Evolutionary conservation across 306 rosid genomes (phyloP).

Genomic region (Oxytropis ochrocephala): DNA sequence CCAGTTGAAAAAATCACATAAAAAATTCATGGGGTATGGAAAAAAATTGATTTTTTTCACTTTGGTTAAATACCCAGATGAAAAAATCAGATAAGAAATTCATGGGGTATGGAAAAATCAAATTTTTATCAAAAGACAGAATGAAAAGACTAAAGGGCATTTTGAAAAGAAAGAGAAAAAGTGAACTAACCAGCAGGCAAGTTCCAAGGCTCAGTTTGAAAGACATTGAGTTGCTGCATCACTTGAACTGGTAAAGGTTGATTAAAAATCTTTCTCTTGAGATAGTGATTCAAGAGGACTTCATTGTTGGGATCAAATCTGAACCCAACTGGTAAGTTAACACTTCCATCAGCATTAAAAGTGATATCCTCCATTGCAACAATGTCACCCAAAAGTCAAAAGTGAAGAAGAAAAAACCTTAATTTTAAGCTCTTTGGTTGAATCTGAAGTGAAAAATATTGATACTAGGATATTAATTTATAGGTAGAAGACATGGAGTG

Average conservation of each 20-base stretch:
- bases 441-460: neutral
- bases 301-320: conserved; percentile 1
- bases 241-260: neutral
- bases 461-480: neutral
- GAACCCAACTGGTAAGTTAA: neutral
- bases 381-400: too few species aligned
- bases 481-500: conserved; percentile 2
- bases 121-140: neutral
- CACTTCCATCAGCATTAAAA: neutral
- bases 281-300: neutral
- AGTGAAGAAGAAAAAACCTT: neutral
- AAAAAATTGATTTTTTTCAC: neutral
- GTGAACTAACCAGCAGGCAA: neutral
- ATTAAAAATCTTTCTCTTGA: neutral
- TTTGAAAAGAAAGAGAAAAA: too few species aligned
- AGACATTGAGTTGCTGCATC: neutral
- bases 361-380: neutral
- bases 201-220: conserved; percentile 5
- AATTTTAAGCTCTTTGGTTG: neutral
- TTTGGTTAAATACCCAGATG: neutral
- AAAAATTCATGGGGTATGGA: neutral
- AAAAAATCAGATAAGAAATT: neutral
- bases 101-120: neutral
- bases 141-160: neutral
- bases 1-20: neutral